These are phyloP conservation scores for Pouteria glomerata DNA, from an alignment of 148 eudicot genomes.

Conservation along the genomic window DNA sequence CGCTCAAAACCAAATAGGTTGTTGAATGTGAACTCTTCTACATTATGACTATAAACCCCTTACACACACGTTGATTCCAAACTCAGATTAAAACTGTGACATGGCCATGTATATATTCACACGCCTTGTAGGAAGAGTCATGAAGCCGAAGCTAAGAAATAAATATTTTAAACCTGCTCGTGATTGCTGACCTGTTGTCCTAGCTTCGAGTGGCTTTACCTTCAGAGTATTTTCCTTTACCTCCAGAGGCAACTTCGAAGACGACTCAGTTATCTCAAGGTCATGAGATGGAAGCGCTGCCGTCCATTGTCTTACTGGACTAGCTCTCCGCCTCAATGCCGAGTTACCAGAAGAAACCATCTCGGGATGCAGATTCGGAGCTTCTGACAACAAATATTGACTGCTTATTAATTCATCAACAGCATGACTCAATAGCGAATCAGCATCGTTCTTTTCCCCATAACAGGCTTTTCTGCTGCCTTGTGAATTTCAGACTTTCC, in stretches of 20 bases:
- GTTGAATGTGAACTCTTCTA: too few species aligned
- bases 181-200: constrained; percentile 70
- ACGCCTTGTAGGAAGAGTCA: neutral
- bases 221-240: constrained; percentile 56
- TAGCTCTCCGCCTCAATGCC: constrained; percentile 37
- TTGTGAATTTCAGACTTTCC: constrained; percentile 42
- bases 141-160: constrained; percentile 4
- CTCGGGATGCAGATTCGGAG: constrained; percentile 33
- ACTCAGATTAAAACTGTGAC: too few species aligned
- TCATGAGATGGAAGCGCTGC: constrained; percentile 45
- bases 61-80: too few species aligned
- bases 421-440: constrained; percentile 20
- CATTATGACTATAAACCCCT: too few species aligned
- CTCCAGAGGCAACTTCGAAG: constrained; percentile 42
- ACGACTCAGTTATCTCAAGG: constrained; percentile 35
- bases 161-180: constrained; percentile 63
- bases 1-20: too few species aligned
- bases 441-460: constrained; percentile 14
- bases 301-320: constrained; percentile 71
- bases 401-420: constrained; percentile 54
- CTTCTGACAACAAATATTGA: constrained; percentile 49
- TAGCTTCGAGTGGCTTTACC: constrained; percentile 75
- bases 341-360: constrained; percentile 27
- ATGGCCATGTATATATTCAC: too few species aligned
- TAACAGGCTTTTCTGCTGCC: constrained; percentile 27